A percentile compares a stretch with the other conserved stretches of the same genome.
These are phyloP conservation scores for Vaccinium corymbosum DNA, from an alignment of 148 eudicot species.

Conservation along the genomic window DNA sequence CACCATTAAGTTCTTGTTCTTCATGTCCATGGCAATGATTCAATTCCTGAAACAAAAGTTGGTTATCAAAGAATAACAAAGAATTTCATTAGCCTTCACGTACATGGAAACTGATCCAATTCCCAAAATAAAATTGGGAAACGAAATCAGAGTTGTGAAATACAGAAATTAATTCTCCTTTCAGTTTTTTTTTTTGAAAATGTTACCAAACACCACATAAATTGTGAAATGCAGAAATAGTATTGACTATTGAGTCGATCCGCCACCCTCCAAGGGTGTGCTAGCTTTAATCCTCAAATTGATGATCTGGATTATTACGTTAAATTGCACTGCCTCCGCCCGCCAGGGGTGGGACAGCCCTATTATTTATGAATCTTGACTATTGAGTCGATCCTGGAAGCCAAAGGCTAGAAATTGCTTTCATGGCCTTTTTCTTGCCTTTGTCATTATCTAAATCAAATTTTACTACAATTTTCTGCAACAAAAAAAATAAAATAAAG, in stretches of 20 bases:
- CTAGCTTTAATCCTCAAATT: no score
- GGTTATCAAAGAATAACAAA: no score
- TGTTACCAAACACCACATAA: not conserved
- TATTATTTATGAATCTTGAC: no score
- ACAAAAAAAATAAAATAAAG: not conserved
- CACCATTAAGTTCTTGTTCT: slow-evolving; percentile 55
- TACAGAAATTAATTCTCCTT: no score
- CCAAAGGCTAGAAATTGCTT: slow-evolving; percentile 24
- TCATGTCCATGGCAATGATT: slow-evolving; percentile 58
- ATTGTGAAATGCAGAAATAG: not conserved
- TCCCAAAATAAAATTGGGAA: not conserved
- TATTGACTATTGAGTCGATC: not conserved
- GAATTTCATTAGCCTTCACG: no score
- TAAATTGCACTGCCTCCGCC: no score
- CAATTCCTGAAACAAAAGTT: slow-evolving; percentile 37
- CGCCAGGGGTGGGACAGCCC: no score
- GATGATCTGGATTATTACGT: no score
- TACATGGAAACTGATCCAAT: no score
- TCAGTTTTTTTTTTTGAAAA: not conserved
- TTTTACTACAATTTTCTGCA: slow-evolving; percentile 55
- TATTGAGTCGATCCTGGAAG: slow-evolving; percentile 17
- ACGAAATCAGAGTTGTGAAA: no score
- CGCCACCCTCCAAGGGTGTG: no score
- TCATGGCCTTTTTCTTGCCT: slow-evolving; percentile 12
- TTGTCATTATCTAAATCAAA: slow-evolving; percentile 42